Evolutionary conservation across 2,329 filamentous ascomycete genomes (phyloP).

Genomic region (Onygenales sp.): DNA sequence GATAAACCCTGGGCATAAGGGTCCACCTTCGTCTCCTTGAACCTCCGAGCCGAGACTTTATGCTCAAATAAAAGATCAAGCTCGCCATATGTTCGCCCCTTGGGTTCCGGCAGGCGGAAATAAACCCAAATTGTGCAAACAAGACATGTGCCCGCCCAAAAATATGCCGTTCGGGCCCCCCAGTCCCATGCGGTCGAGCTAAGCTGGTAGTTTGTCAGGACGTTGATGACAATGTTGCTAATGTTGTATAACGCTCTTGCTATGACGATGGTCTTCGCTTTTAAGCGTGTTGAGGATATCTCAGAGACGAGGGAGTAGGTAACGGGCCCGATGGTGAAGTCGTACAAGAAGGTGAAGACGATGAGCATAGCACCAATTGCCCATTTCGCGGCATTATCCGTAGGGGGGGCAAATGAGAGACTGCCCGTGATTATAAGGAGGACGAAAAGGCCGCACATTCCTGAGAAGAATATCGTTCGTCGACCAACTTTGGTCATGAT

Average conservation of each 20-base stretch:
- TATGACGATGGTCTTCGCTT: constrained; percentile 47
- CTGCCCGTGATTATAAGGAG: constrained; percentile 21
- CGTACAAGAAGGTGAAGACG: constrained; percentile 46
- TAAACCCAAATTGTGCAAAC: constrained; percentile 32
- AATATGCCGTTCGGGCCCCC: constrained; percentile 30
- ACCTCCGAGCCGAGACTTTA: constrained; percentile 28
- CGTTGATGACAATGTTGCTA: constrained; percentile 36
- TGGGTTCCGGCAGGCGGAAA: constrained; percentile 36
- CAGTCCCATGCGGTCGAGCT: constrained; percentile 25
- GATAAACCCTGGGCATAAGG: constrained; percentile 16
- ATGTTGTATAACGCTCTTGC: constrained; percentile 44
- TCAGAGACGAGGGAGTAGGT: constrained; percentile 46
- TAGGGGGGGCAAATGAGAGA: constrained; percentile 13
- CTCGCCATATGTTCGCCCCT: constrained; percentile 33
- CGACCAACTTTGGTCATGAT: constrained; percentile 29
- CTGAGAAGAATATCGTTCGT: constrained; percentile 29
- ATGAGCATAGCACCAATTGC: constrained; percentile 40
- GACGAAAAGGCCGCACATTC: constrained; percentile 13
- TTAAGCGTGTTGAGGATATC: constrained; percentile 45
- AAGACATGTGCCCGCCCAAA: constrained; percentile 30
- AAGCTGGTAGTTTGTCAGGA: constrained; percentile 16
- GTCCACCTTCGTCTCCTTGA: constrained; percentile 24
- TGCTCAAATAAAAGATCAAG: constrained; percentile 35
- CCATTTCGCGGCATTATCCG: constrained; percentile 20
- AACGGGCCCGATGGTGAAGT: constrained; percentile 45